Evolutionary conservation across 2,329 filamentous ascomycete genomes (phyloP), one percentile per base, ranked within the genome.

Genomic region (Colletotrichum cereale): DNA sequence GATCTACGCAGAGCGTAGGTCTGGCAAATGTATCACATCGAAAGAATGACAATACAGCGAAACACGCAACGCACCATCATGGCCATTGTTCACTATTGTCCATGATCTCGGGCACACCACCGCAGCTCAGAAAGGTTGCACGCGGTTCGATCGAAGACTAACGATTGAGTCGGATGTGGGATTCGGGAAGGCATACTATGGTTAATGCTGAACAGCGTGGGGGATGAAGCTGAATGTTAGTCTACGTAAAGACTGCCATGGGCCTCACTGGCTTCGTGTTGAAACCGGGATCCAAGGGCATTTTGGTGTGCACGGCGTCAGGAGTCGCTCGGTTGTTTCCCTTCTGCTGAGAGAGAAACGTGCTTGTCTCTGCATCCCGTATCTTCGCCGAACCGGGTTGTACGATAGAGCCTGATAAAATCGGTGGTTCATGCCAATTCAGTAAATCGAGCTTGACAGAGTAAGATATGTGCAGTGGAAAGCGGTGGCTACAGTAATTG

Each of bases 1-100:
- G 69, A 72, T 72, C 60, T 72, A 72, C 69, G 69, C 61, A 52
- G 31, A 61, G 40, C 69, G 66, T 72, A 72, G 66, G 56, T 65
- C 69, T 72, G 69, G 69, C 69, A 65, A 61, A 12, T 61, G 52
- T 24, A 52, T 58, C 52, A 48, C 53, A 11, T 10, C 8, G 29
- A n/a, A 5, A 34, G 31, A 34, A 26, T n/a, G 21, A 29, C 55
- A n/a, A 11, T 18, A n/a, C 24, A 29, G 6, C 18, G 5, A 38
- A 14, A 24, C 14, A 12, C 21, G 53, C 53, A 8, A 7, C n/a
- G 21, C 11, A 12, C 6, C 10, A 31, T 36, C 2, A 14, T n/a
- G 34, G 21, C 5, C 5, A 6, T 16, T 21, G 3, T 6, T 21
- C 31, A 6, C 16, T 24, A 12, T 16, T 3, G 5, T 55, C 31